phyloP scores from a whole-genome alignment of 495 filamentous ascomycete species.

The Hypoxylon cercidicola region DNA sequence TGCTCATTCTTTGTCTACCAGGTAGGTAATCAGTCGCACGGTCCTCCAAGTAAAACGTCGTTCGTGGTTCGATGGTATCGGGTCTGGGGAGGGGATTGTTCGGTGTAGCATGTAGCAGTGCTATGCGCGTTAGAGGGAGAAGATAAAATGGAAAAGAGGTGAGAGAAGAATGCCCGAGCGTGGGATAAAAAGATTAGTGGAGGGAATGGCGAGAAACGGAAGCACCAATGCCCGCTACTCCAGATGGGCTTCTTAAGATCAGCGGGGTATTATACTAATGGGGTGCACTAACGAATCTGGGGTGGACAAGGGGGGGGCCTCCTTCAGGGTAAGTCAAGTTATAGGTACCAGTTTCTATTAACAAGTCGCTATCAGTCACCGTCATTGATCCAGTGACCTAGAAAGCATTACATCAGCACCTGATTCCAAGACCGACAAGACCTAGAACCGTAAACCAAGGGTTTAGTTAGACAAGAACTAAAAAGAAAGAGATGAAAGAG shows the following conservation, averaged over 20 bases:
- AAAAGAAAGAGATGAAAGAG: too few species aligned
- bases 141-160: slow-evolving; percentile 25
- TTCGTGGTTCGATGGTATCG: not conserved
- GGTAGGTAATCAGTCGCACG: slow-evolving; percentile 10
- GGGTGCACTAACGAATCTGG: slow-evolving; percentile 41
- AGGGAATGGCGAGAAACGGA: slow-evolving; percentile 43
- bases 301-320: slow-evolving; percentile 31
- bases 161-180: slow-evolving; percentile 17
- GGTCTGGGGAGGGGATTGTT: too few species aligned
- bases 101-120: too few species aligned
- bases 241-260: slow-evolving; percentile 39
- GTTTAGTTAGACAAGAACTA: not conserved
- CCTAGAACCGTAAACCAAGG: not conserved
- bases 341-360: slow-evolving; percentile 6
- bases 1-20: slow-evolving; percentile 36
- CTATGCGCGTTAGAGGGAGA: not conserved
- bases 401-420: slow-evolving; percentile 7
- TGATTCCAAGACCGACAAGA: not conserved
- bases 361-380: not conserved
- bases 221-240: slow-evolving; percentile 44
- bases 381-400: slow-evolving; percentile 6
- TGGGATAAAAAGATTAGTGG: slow-evolving; percentile 32
- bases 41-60: not conserved
- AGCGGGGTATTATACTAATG: slow-evolving; percentile 43
- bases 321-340: slow-evolving; percentile 8